These are phyloP conservation scores for Caryopteris hybrid DNA, from an alignment of 305 asterid genomes.

Conservation along the genomic window DNA sequence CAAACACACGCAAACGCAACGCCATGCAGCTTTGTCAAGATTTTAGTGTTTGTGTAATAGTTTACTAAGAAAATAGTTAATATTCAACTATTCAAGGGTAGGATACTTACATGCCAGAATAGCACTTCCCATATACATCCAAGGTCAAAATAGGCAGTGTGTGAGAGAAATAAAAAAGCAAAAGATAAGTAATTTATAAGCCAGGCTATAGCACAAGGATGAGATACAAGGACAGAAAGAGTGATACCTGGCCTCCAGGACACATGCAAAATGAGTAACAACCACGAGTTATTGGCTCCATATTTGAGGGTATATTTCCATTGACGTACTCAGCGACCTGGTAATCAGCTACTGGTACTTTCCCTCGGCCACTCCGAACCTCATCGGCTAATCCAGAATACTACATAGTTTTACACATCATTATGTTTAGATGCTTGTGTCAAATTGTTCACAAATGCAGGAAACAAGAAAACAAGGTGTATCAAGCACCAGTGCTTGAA, in stretches of 20 bases:
- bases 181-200: too few species aligned
- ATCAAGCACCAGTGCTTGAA: background rate
- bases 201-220: too few species aligned
- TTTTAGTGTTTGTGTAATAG: too few species aligned
- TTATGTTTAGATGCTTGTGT: background rate
- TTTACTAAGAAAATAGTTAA: too few species aligned
- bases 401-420: slow-evolving; percentile 36
- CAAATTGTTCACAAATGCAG: background rate
- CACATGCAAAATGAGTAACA: slow-evolving; percentile 99
- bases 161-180: too few species aligned
- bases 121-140: too few species aligned
- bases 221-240: background rate
- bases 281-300: slow-evolving; percentile 44
- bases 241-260: slow-evolving; percentile 96
- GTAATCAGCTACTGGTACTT: slow-evolving; percentile 97
- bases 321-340: slow-evolving; percentile 72
- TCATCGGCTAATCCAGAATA: slow-evolving; percentile 80
- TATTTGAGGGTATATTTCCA: slow-evolving; percentile 22
- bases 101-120: too few species aligned
- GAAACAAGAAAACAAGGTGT: background rate
- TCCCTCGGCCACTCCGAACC: slow-evolving; percentile 81
- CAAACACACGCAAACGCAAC: too few species aligned
- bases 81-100: too few species aligned
- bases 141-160: too few species aligned
- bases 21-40: too few species aligned